A percentile compares a stretch with the other conserved stretches of the same genome.
phyloP scores from a whole-genome alignment of 305 asterid species.

The Fraxinus platypoda region DNA sequence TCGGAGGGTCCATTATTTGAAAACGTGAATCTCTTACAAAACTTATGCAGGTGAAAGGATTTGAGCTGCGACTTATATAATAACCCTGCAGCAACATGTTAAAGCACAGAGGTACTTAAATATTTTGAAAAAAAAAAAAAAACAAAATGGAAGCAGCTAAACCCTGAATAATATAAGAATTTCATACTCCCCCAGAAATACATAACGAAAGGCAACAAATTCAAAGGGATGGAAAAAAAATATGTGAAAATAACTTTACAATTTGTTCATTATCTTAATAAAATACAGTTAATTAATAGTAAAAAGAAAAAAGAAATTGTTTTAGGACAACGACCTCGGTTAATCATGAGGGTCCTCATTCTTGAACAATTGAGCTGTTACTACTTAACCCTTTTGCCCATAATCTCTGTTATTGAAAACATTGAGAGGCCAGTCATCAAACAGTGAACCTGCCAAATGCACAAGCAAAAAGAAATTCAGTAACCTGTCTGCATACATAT shows the following conservation, averaged over 20 bases:
- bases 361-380: conserved; percentile 15
- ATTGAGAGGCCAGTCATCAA: not conserved
- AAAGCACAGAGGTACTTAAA: conserved; percentile 11
- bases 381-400: not conserved
- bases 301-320: not conserved
- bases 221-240: not conserved
- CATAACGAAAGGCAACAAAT: not conserved
- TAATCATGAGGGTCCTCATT: conserved; percentile 34
- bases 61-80: conserved; percentile 29
- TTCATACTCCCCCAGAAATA: not conserved
- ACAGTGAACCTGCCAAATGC: not conserved
- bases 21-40: conserved; percentile 30
- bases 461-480: not conserved
- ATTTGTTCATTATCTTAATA: not conserved
- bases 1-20: conserved; percentile 34
- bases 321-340: conserved; percentile 32
- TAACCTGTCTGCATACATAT: not conserved
- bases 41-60: conserved; percentile 25
- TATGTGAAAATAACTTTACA: not conserved
- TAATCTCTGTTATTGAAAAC: not conserved
- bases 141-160: not conserved
- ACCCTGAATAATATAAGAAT: not conserved
- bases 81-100: conserved; percentile 40
- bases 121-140: not conserved
- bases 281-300: not conserved